Evolutionary conservation across 108 stramenopile species (phyloP).

Genomic region (Nitzschia inconspicua): DNA sequence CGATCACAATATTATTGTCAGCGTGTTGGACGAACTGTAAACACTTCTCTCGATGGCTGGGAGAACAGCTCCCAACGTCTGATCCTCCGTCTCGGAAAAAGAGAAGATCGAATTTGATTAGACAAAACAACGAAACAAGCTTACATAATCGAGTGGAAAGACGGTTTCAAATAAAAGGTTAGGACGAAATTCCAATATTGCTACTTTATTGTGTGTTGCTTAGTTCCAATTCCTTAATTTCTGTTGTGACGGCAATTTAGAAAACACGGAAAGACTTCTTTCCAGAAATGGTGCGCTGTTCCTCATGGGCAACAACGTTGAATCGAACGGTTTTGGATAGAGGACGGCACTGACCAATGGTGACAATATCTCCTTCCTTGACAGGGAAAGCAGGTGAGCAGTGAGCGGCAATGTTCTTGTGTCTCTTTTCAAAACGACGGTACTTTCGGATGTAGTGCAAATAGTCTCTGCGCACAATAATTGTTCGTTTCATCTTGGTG

Average conservation of each 20-base stretch:
- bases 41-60: constrained; percentile 1
- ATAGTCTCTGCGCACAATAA: constrained; percentile 99
- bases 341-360: constrained; percentile 99
- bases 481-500: constrained; percentile 99
- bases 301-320: constrained; percentile 87
- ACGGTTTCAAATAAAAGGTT: too few species aligned
- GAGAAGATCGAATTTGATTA: too few species aligned
- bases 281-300: constrained; percentile 67
- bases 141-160: too few species aligned
- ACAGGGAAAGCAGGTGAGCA: constrained; percentile 96
- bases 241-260: too few species aligned
- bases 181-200: too few species aligned
- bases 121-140: too few species aligned
- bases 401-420: constrained; percentile 99
- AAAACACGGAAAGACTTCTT: constrained; percentile 93
- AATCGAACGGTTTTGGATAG: constrained; percentile 99
- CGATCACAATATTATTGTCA: constrained; percentile 9
- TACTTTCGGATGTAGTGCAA: constrained; percentile 99
- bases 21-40: constrained; percentile 12
- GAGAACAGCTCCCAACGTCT: not conserved
- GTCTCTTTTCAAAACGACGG: constrained; percentile 99
- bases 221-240: too few species aligned
- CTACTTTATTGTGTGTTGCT: too few species aligned
- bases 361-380: constrained; percentile 99
- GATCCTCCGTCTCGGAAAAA: constrained; percentile 8